Base-by-base conservation (phyloP, 2,329 filamentous ascomycete species). In the Dryadomyces sulphureus region DNA sequence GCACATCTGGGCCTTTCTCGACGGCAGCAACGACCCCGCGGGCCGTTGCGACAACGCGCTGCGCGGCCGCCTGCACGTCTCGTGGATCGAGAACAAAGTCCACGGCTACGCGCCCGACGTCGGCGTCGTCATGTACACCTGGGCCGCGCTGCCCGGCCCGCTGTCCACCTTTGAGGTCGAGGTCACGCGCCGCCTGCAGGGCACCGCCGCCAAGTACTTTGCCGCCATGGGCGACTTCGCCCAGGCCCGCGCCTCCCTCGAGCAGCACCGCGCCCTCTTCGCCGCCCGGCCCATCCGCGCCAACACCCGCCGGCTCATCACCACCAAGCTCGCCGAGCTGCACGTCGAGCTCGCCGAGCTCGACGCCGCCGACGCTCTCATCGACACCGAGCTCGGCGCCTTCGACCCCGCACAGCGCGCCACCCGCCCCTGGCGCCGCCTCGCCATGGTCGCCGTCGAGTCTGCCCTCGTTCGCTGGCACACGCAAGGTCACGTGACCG, bases 41-140 rank as follows among this genome's bases (percentile, higher is more conserved):
- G 27, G 27, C 7, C 27, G 14, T 7, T 7, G 27, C 6, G 59
- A 62, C 16, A 59, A 59, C 2, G 57, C 59, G 0, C 25, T 62
- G 0, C 49, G 48, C 6, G 60, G 60, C n/a, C 54, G 60, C 2
- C 49, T 62, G 4, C 60, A 62, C 20, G 59, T 62, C 1, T 60
- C 60, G 0, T 54, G 56, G n/a, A 50, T 62, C 2, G 60, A 62
- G 34, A 62, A 59, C 32, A 62, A 61, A 43, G 59, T 62, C 2
- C 55, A 58, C 20, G 52, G 54, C 1, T 60, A 60, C 38, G 59
- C 61, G 6, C 48, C 48, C 0, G 58, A 58, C 11, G 55, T 61
- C 3, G 51, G 57, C 0, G 51, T 54, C 0, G 53, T 48, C 16
- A 61, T 62, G 16, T 62, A 62, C 35, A 49, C 48, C 2, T 62